Evolutionary conservation across 208 protist species (phyloP), one percentile per base, ranked within the genome.

Genomic region (Herpetomonas samuelpessoai): DNA sequence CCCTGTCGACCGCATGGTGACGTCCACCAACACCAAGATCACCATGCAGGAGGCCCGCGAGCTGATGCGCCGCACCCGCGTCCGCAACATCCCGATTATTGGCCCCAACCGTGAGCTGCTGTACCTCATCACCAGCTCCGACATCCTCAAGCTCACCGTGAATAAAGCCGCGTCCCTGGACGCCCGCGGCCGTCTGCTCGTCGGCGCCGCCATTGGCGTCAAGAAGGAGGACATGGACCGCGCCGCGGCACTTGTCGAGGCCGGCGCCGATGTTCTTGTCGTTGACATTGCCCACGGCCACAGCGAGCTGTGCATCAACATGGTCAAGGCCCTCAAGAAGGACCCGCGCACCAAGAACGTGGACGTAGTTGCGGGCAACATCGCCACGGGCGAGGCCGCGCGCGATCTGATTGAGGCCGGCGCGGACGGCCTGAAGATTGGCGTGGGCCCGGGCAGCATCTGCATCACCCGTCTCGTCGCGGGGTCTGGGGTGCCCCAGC

Each of bases 251-350:
- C 81, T 95, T 10, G 77, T 95, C 1, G 74, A 90, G 51, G 74
- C 69, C 3, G 92, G 92, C 12, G 79, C 68, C 1, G 88, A 95
- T 57, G 88, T 93, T 41, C 80, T 97, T 2, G 86, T 94, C 16
- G 88, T 97, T 27, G 92, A 97, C 69, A 93, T 97, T 56, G 92
- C 92, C 35, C 92, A 97, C 68, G 92, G 92, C 18, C 92, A 97
- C 77, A 92, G 79, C 67, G 74, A 81, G 51, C 24, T 91, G 10
- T 92, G 85, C 66, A 90, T 93, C 48, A 76, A 94, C 62, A 93
- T 97, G 79, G 57, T 97, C 24, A 61, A 71, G 28, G 49, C 41
- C 1, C 83, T 97, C 59, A 95, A 95, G 71, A 57, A 59, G 3
- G 71, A 92, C 56, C 73, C 86, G 14, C 57, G 47, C 38, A 92